These are phyloP conservation scores for Talaromyces amestolkiae DNA, from an alignment of 2,329 filamentous ascomycete genomes.

Conservation along the genomic window DNA sequence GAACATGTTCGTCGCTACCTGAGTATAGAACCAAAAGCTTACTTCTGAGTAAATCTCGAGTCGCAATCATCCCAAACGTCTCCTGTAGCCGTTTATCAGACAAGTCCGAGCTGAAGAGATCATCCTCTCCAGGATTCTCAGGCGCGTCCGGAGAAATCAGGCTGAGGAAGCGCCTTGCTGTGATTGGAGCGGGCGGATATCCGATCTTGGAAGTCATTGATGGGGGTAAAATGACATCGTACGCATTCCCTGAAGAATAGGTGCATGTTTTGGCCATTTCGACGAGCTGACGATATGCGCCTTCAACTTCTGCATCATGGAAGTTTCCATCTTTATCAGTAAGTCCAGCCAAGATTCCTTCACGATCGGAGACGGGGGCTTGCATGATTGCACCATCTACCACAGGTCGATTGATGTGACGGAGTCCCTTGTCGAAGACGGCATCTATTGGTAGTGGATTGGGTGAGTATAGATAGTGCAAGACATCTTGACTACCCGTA, in stretches of 20 bases:
- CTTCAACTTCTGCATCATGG: slow-evolving; percentile 20
- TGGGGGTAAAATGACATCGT: slow-evolving; percentile 35
- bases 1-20: slow-evolving; percentile 47
- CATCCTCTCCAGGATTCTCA: slow-evolving; percentile 67
- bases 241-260: slow-evolving; percentile 21
- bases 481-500: slow-evolving; percentile 66
- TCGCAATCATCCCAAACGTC: slow-evolving; percentile 61
- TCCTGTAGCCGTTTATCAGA: slow-evolving; percentile 53
- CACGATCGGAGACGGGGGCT: slow-evolving; percentile 74
- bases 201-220: slow-evolving; percentile 34
- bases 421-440: slow-evolving; percentile 27
- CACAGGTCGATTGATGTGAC: slow-evolving; percentile 45
- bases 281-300: slow-evolving; percentile 36
- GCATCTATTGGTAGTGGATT: slow-evolving; percentile 38
- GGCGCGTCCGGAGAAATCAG: slow-evolving; percentile 54
- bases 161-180: slow-evolving; percentile 59
- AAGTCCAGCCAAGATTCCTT: slow-evolving; percentile 51
- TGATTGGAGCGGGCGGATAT: slow-evolving; percentile 46
- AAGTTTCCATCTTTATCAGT: slow-evolving; percentile 22
- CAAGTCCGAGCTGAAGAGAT: slow-evolving; percentile 85
- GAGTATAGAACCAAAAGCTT: slow-evolving; percentile 47
- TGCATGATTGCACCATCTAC: slow-evolving; percentile 78
- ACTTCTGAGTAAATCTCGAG: slow-evolving; percentile 36
- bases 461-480: slow-evolving; percentile 58
- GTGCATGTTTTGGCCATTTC: slow-evolving; percentile 30